phyloP scores from a whole-genome alignment of 129 eudicot species.

The Smallanthus sonchifolius region DNA sequence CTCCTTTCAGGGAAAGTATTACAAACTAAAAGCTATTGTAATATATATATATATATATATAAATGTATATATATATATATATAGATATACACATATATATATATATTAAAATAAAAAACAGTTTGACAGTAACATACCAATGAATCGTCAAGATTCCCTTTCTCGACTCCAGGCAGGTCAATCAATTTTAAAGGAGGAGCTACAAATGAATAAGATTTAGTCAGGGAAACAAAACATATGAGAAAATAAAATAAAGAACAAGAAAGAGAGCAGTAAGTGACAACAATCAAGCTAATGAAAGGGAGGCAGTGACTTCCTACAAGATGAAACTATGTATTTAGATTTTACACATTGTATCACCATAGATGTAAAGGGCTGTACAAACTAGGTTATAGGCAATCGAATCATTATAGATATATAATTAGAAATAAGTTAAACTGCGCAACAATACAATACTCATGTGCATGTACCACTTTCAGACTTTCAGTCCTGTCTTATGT shows the following conservation, averaged over 20 bases:
- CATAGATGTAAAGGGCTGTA: slow-evolving; percentile 1
- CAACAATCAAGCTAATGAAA: slow-evolving; percentile 4
- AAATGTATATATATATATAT: neutral
- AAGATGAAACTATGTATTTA: neutral
- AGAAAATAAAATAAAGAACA: slow-evolving; percentile 3
- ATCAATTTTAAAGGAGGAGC: slow-evolving; percentile 90
- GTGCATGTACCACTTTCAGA: neutral
- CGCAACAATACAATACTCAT: neutral
- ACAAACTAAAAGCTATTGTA: neutral
- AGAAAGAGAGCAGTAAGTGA: neutral
- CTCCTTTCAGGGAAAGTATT: neutral
- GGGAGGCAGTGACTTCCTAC: neutral
- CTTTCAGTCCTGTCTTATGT: neutral
- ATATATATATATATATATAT: neutral
- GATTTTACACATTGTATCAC: neutral
- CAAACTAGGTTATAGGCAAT: neutral
- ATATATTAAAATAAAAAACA: neutral
- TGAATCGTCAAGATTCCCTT: slow-evolving; percentile 81
- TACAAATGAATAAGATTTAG: slow-evolving; percentile 24
- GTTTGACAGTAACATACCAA: slow-evolving; percentile 49
- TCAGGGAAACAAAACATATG: neutral
- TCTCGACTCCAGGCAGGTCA: slow-evolving; percentile 94
- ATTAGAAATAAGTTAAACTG: neutral
- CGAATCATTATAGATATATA: neutral
- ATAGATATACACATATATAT: neutral